Percentiles rank a stretch among this genome's conserved stretches.
These are phyloP conservation scores for Dillenia turbinata DNA, from an alignment of 164 flowering plant genomes.

Conservation along the genomic window DNA sequence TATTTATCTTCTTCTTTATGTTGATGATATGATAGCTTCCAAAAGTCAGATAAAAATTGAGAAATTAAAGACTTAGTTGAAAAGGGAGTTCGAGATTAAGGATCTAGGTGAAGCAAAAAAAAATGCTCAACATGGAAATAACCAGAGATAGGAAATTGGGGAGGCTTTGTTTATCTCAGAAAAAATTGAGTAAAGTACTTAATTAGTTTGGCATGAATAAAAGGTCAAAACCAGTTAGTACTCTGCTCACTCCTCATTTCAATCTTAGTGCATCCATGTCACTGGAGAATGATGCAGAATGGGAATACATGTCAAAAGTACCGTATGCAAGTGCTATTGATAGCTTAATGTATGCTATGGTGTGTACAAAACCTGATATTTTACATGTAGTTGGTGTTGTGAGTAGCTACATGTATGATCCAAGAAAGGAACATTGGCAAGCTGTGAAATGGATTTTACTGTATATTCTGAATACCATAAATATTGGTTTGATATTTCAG, in stretches of 20 bases:
- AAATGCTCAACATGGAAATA: slow-evolving; percentile 11
- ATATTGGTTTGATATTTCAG: too few species aligned
- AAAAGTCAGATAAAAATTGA: slow-evolving; percentile 9
- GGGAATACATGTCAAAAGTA: not conserved
- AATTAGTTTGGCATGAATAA: slow-evolving; percentile 4
- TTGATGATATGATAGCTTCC: not conserved
- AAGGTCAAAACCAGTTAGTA: not conserved
- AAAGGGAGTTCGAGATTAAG: too few species aligned
- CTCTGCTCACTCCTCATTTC: slow-evolving; percentile 8
- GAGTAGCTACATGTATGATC: too few species aligned
- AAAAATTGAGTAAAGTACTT: slow-evolving; percentile 1
- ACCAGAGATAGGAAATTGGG: too few species aligned
- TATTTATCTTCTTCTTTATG: slow-evolving; percentile 3
- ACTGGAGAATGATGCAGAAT: not conserved
- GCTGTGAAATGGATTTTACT: too few species aligned
- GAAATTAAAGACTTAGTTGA: not conserved
- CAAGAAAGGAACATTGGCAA: too few species aligned
- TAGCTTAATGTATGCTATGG: not conserved
- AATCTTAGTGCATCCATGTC: not conserved
- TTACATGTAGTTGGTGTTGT: too few species aligned
- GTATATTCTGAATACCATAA: too few species aligned
- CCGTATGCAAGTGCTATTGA: not conserved
- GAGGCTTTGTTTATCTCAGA: not conserved
- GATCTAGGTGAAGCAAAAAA: not conserved
- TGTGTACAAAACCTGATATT: too few species aligned